These are phyloP conservation scores for Irineochytrium annulatum DNA, from an alignment of 192 early-diverging fungal genomes.

Conservation along the genomic window DNA sequence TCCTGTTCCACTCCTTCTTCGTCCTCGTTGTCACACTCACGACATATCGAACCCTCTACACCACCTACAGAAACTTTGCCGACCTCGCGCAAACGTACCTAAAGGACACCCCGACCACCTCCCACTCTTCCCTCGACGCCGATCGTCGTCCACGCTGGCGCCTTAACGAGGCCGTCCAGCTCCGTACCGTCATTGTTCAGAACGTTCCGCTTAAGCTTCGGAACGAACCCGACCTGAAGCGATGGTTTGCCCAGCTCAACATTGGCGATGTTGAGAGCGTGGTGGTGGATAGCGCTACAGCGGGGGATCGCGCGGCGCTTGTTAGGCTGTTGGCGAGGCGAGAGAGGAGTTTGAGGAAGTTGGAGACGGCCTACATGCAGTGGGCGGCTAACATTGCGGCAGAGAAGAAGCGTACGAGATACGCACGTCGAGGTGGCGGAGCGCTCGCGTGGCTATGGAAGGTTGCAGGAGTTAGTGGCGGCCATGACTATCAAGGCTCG, in stretches of 20 bases:
- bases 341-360: constrained; percentile 19
- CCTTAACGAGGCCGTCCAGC: constrained; percentile 37
- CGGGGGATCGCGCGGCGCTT: constrained; percentile 12
- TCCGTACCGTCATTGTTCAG: constrained; percentile 45
- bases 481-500: no score
- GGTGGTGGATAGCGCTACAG: constrained; percentile 32
- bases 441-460: no score
- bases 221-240: constrained; percentile 33
- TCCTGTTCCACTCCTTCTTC: constrained; percentile 39
- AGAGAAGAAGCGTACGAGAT: constrained; percentile 9
- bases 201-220: constrained; percentile 42
- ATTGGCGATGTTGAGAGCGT: constrained; percentile 45
- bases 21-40: constrained; percentile 33
- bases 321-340: constrained; percentile 18
- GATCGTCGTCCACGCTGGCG: constrained; percentile 29
- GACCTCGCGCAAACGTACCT: constrained; percentile 24
- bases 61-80: constrained; percentile 34
- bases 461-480: no score
- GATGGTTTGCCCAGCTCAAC: constrained; percentile 40
- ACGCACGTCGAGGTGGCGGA: neutral
- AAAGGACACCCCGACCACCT: constrained; percentile 14
- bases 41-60: constrained; percentile 32
- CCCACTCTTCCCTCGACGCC: constrained; percentile 2
- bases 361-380: constrained; percentile 38
- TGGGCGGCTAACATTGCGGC: constrained; percentile 36